Evolutionary conservation across 345 rosid genomes (phyloP).

Genomic region (Microcos paniculata): DNA sequence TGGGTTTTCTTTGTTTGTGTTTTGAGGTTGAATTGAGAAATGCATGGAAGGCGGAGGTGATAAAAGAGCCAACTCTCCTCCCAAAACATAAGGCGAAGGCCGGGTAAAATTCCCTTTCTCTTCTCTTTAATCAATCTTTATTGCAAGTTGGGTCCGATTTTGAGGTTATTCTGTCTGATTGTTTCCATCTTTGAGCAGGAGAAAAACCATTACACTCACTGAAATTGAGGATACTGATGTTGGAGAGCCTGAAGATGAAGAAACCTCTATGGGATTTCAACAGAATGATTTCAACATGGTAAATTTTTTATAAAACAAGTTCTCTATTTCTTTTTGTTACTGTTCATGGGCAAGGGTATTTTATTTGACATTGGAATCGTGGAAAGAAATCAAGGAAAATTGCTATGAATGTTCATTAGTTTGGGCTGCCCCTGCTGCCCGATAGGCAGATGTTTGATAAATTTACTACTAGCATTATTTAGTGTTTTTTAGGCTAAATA

Average conservation of each 20-base stretch:
- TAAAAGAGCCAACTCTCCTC: conserved; percentile 62
- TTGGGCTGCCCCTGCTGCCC: not conserved
- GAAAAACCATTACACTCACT: conserved; percentile 72
- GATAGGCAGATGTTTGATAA: not conserved
- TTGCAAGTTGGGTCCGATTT: conserved; percentile 11
- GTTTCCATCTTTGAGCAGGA: conserved; percentile 47
- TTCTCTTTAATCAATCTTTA: not conserved
- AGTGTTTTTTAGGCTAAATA: no score
- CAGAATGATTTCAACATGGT: conserved; percentile 68
- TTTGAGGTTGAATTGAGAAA: conserved; percentile 74
- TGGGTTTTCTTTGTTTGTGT: not conserved
- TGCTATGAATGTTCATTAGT: not conserved
- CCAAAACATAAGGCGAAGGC: conserved; percentile 76
- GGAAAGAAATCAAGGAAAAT: not conserved
- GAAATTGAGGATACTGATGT: conserved; percentile 52
- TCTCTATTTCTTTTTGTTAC: not conserved
- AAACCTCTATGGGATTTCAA: conserved; percentile 51
- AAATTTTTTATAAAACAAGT: conserved; percentile 8
- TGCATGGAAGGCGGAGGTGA: conserved; percentile 76
- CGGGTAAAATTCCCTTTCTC: conserved; percentile 31
- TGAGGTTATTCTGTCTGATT: not conserved
- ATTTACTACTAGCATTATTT: not conserved
- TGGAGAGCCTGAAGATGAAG: conserved; percentile 52
- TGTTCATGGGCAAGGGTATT: not conserved
- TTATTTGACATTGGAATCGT: not conserved